Base-by-base conservation (phyloP, 2,329 filamentous ascomycete genomes). In the Arthrocladium fulminans region DNA sequence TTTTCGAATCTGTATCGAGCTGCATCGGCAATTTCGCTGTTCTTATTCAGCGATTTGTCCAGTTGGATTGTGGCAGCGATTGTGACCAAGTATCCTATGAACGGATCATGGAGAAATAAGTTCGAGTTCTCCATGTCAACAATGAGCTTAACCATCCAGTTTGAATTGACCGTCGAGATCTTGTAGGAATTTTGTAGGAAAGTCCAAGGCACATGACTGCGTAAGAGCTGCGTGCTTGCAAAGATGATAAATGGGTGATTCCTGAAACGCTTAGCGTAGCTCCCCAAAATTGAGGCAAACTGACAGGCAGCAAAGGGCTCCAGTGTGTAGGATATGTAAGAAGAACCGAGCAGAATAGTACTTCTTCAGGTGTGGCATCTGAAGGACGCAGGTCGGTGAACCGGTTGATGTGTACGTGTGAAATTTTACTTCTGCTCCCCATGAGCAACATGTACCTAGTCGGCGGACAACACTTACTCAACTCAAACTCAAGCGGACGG, bases 211-310 rank as follows among this genome's bases (percentile, higher is more conserved):
- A 75, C 75, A 0, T 69, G 57, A 40, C 75, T 75, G 2, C 69
- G 66, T 42, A 75, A 75, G 59, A 73, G 68, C 52, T 75, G 72
- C 1, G 73, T 72, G 2, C 70, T 71, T 12, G 74, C 65, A 13
- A 75, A 74, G 57, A 76, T 75, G 6, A 76, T 63, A 51, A 76
- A 76, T 0, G 73, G 73, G 48, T 76, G 73, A 54, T 76, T 76
- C n/a, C n/a, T n/a, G n/a, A 27, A 76, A 58, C 2, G 75, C 70
- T 0, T 71, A 73, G 9, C 68, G 65, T 40, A 76, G 75, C 10
- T 67, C 67, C 43, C 76, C 73, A 57, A 76, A 76, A 1, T 69
- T 74, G 54, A 76, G 74, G 52, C 76, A 73, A 43, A 74, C 64
- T 56, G 73, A 74, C 15, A 76, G 57, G 73, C 73, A 76, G n/a